Conservation (phyloP, 2,329 filamentous ascomycete species). For the Aspergillus transmontanensis region DNA sequence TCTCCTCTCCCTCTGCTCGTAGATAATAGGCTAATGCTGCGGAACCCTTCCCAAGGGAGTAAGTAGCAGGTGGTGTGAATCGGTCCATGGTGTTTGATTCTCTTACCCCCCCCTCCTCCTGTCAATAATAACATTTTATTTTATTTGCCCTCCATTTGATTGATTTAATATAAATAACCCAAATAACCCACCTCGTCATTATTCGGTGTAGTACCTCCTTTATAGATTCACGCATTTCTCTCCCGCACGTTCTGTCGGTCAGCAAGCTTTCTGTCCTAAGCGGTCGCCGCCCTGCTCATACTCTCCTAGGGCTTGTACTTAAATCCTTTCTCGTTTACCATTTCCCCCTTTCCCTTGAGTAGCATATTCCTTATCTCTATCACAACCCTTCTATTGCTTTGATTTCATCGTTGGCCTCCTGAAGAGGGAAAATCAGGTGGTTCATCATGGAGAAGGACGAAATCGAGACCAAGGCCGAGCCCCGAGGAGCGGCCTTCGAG, state of each 20-base stretch:
- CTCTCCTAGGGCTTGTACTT: not conserved
- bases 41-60: not conserved
- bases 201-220: not conserved
- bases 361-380: not conserved
- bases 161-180: not conserved
- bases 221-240: not conserved
- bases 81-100: not conserved
- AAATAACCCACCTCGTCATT: not conserved
- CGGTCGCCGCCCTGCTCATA: not conserved
- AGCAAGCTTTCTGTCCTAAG: not conserved
- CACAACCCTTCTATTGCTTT: not conserved
- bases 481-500: slow-evolving; percentile 24
- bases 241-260: not conserved
- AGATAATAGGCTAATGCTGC: slow-evolving; percentile 2
- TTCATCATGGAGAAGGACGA: slow-evolving; percentile 37
- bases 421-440: not conserved
- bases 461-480: slow-evolving; percentile 28
- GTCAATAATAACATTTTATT: not conserved
- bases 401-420: not conserved
- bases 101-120: not conserved
- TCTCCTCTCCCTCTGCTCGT: not conserved
- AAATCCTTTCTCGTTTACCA: not conserved
- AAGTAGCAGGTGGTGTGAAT: not conserved
- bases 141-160: not conserved
- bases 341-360: not conserved